These are phyloP conservation scores for Ceratocystis colombiana DNA, from an alignment of 2,329 filamentous ascomycete genomes.

Conservation along the genomic window DNA sequence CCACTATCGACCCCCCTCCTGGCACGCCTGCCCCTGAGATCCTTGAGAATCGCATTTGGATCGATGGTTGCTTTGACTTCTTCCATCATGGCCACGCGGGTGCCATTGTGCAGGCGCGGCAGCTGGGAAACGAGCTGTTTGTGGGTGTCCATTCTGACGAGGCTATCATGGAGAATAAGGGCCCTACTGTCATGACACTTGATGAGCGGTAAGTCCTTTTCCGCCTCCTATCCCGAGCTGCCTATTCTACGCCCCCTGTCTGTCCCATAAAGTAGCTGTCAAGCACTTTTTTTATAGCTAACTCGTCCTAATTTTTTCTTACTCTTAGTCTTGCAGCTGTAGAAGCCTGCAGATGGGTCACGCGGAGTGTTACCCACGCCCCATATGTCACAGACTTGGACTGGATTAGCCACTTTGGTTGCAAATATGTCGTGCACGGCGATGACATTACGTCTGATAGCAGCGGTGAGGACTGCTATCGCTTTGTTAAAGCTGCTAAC, in stretches of 20 bases:
- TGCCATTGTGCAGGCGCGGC: slow-evolving; percentile 90
- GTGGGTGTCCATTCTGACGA: slow-evolving; percentile 95
- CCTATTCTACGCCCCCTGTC: background rate
- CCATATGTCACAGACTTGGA: slow-evolving; percentile 90
- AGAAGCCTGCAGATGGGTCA: slow-evolving; percentile 91
- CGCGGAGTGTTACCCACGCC: slow-evolving; percentile 68
- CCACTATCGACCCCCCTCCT: slow-evolving; percentile 30
- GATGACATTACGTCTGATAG: slow-evolving; percentile 96
- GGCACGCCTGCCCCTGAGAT: slow-evolving; percentile 46
- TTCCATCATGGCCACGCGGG: slow-evolving; percentile 96
- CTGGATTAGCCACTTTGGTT: slow-evolving; percentile 93
- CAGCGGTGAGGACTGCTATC: slow-evolving; percentile 90
- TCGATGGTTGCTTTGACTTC: slow-evolving; percentile 98
- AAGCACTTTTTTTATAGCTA: slow-evolving; percentile 18
- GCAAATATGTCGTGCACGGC: slow-evolving; percentile 89
- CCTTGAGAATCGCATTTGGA: slow-evolving; percentile 73
- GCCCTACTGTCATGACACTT: slow-evolving; percentile 92
- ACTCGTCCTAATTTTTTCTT: background rate
- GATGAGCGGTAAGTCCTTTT: slow-evolving; percentile 56
- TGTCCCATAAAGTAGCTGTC: too few relatives aligned
- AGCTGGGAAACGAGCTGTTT: slow-evolving; percentile 76
- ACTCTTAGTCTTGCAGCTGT: slow-evolving; percentile 65
- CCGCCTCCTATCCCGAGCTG: background rate
- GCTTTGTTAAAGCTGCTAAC: slow-evolving; percentile 87
- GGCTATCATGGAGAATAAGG: slow-evolving; percentile 91